Percentiles rank a stretch among this genome's conserved stretches.
Evolutionary conservation across 805 yeast species (phyloP).

Genomic region (Wickerhamiella shivajii): DNA sequence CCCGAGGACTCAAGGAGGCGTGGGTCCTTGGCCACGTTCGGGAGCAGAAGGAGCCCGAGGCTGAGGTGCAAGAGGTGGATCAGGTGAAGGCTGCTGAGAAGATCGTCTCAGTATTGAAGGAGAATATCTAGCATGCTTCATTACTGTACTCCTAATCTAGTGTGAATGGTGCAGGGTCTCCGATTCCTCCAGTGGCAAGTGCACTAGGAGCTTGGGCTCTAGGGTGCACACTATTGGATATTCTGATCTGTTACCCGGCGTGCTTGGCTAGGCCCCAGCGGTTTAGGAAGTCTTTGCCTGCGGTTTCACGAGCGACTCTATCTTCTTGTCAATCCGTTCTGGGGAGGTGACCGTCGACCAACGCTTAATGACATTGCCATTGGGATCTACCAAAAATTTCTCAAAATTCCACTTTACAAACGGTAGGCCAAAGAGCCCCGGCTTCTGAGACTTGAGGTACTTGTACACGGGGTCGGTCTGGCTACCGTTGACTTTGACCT

Average conservation of each 20-base stretch:
- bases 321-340: too few relatives aligned
- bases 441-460: conserved; percentile 53
- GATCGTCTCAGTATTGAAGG: too few relatives aligned
- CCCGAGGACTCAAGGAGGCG: conserved; percentile 29
- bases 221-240: too few relatives aligned
- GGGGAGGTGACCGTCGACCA: conserved; percentile 61
- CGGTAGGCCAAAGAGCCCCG: conserved; percentile 46
- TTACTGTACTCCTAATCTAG: too few relatives aligned
- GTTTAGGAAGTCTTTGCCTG: too few relatives aligned
- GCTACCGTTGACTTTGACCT: conserved; percentile 79
- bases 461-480: conserved; percentile 66
- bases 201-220: too few relatives aligned
- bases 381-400: conserved; percentile 44
- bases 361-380: conserved; percentile 45
- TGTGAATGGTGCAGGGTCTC: too few relatives aligned
- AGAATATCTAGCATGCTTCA: too few relatives aligned
- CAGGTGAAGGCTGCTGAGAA: conserved; percentile 3
- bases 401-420: conserved; percentile 71
- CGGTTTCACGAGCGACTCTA: too few relatives aligned
- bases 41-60: not conserved
- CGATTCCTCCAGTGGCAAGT: too few relatives aligned
- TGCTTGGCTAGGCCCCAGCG: too few relatives aligned
- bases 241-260: too few relatives aligned
- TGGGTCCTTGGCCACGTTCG: conserved; percentile 29
- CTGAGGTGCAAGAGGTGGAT: conserved; percentile 1